A percentile compares a stretch with the other conserved stretches of the same genome.
These are phyloP conservation scores for Sugiyamaella neomexicana DNA, from an alignment of 1,139 yeast genomes.

Conservation along the genomic window DNA sequence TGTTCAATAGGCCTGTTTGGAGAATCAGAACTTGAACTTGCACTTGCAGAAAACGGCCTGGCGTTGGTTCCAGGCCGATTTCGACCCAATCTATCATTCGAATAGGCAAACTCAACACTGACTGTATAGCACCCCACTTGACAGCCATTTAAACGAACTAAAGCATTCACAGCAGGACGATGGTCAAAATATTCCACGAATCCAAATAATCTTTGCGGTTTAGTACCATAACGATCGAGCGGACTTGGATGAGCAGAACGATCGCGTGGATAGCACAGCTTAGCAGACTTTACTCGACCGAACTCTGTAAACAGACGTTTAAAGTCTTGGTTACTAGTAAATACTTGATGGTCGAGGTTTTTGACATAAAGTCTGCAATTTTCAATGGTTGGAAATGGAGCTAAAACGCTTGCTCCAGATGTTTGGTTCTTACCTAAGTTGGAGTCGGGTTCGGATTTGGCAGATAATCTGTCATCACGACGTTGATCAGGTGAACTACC, in stretches of 20 bases:
- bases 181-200: conserved; percentile 15
- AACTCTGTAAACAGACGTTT: conserved; percentile 11
- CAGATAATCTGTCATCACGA: no score
- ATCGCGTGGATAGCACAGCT: conserved; percentile 12
- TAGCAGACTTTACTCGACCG: conserved; percentile 14
- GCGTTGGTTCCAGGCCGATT: neutral
- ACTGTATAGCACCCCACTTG: conserved; percentile 9
- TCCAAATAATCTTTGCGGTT: conserved; percentile 16
- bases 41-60: neutral
- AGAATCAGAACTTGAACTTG: neutral
- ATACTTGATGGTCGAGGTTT: conserved; percentile 18
- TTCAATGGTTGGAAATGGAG: neutral
- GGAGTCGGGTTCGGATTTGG: neutral
- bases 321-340: conserved; percentile 6
- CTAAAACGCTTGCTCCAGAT: no score
- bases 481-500: no score
- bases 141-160: conserved; percentile 14
- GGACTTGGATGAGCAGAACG: conserved; percentile 1
- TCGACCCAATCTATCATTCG: conserved; percentile 3
- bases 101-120: conserved; percentile 18
- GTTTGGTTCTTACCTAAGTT: no score
- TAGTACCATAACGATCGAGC: conserved; percentile 4
- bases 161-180: conserved; percentile 16
- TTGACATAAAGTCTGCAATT: conserved; percentile 13
- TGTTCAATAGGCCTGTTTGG: neutral